Conservation (phyloP, 2,329 filamentous ascomycete species). For the Fusarium pseudonygamai region DNA sequence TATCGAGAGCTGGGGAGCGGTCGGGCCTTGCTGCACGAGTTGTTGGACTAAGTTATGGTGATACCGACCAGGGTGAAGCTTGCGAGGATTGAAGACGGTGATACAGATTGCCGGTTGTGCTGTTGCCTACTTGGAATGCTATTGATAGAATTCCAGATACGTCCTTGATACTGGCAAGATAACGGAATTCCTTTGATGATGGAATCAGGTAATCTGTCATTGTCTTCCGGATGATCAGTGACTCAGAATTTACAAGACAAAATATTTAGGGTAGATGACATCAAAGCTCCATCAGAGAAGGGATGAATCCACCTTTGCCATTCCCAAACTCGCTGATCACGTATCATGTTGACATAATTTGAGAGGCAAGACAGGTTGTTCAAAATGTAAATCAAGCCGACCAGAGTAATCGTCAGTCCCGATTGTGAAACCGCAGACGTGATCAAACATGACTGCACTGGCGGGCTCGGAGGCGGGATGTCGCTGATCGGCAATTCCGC, state of each 20-base stretch:
- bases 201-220: background rate
- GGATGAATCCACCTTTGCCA: background rate
- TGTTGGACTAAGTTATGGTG: background rate
- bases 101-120: background rate
- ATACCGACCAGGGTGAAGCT: background rate
- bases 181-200: background rate
- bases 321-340: background rate
- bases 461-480: background rate
- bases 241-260: background rate
- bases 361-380: too few species aligned
- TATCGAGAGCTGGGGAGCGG: background rate
- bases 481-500: background rate
- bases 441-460: too few species aligned
- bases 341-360: background rate
- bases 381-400: background rate
- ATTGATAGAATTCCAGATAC: background rate
- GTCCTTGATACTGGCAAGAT: background rate
- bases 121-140: background rate
- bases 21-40: background rate
- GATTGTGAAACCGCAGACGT: background rate
- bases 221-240: background rate
- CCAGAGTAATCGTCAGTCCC: too few species aligned
- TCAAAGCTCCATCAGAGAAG: background rate
- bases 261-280: background rate
- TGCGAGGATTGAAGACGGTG: background rate